Percentiles rank a stretch among this genome's conserved stretches.
These are phyloP conservation scores for Ceratocystis diversiconidia DNA, from an alignment of 2,329 filamentous ascomycete genomes.

Conservation along the genomic window DNA sequence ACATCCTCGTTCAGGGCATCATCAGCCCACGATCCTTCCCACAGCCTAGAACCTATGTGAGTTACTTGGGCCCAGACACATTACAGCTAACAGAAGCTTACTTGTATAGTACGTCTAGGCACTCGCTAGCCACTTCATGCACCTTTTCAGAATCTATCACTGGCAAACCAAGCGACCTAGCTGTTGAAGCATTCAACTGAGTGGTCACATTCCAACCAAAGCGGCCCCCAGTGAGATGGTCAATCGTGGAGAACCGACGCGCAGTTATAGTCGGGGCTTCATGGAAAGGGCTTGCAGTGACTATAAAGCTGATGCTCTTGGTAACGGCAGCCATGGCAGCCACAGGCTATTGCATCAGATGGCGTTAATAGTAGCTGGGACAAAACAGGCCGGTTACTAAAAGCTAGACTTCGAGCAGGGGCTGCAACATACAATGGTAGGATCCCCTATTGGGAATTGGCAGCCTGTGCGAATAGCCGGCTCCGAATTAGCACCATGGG, in stretches of 20 bases:
- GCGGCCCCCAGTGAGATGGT: constrained; percentile 51
- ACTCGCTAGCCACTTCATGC: constrained; percentile 47
- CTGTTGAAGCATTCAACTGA: constrained; percentile 52
- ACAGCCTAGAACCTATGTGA: constrained; percentile 13
- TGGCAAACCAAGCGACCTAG: constrained; percentile 44
- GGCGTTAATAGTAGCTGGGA: neutral
- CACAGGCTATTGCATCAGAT: constrained; percentile 32
- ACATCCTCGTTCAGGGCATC: constrained; percentile 45
- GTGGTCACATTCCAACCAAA: constrained; percentile 43
- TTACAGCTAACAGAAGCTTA: constrained; percentile 22
- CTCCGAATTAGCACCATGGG: constrained; percentile 44
- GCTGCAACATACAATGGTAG: constrained; percentile 27
- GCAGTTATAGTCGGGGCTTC: constrained; percentile 56
- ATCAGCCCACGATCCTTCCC: constrained; percentile 40
- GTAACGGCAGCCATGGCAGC: constrained; percentile 56
- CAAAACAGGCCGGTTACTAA: neutral
- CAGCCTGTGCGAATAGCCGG: constrained; percentile 48
- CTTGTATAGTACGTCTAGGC: constrained; percentile 43
- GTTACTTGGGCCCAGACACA: no score
- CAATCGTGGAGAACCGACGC: constrained; percentile 48
- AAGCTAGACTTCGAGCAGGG: neutral
- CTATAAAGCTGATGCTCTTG: constrained; percentile 51
- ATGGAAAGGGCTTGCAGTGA: constrained; percentile 54
- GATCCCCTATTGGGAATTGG: constrained; percentile 60
- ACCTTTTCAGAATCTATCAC: constrained; percentile 38